Evolutionary conservation across 2,329 filamentous ascomycete genomes (phyloP), one percentile per base, ranked within the genome.

Genomic region (Penicillium sp.): DNA sequence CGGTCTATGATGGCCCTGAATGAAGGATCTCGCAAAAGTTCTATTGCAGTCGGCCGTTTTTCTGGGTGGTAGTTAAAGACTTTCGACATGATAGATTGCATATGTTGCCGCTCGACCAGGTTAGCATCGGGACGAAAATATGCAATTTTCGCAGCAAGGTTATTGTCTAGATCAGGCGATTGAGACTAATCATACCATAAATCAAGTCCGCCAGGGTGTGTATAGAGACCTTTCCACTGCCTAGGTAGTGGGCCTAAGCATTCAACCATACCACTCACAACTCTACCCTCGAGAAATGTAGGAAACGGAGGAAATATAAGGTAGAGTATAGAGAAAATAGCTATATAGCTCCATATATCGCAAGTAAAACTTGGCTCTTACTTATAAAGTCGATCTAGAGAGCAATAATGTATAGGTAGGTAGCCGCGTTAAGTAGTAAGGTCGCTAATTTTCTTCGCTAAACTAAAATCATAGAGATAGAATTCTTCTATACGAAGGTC

Each of bases 271-370:
- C 27, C 53, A 55, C 25, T 47, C 42, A 70, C 59, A 42, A 68
- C 49, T 39, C 66, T 63, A 25, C 64, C 66, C 1, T 61, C 48
- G 9, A 60, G 8, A 12, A 15, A 49, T 10, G 35, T 41, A 48
- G n/a, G 36, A 51, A 68, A 71, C 21, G 62, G 68, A 43, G 54
- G 21, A 54, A 44, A 50, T 13, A 51, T 48, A 57, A 66, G 57
- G 29, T 69, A 71, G 47, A 73, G 64, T n/a, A 55, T 49, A 25
- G 60, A 47, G 47, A 73, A 71, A 25, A 71, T 38, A 52, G 64
- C 27, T 68, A 71, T 71, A 29, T 70, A 71, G 42, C 68, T 73
- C 69, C 66, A 73, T 57, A 73, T 70, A 45, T 70, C 68, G 44
- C 68, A 70, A 49, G 66, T 64, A 50, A 58, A 58, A 44, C 63